Evolutionary conservation across 192 early-diverging fungal genomes (phyloP).

Genomic region (Geosiphon pyriformis): DNA sequence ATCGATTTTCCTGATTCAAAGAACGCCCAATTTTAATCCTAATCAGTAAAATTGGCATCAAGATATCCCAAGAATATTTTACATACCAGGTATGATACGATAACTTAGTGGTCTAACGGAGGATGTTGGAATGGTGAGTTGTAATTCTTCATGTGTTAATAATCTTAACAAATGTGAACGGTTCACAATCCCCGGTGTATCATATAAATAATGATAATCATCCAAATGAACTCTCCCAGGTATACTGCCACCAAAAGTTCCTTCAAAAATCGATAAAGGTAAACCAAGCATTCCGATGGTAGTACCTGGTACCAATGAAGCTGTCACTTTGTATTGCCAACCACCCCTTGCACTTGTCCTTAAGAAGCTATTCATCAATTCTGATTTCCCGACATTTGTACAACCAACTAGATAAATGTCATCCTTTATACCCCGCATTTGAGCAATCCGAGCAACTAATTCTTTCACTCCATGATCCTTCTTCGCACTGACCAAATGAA

Average conservation of each 20-base stretch:
- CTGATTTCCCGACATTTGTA: constrained; percentile 76
- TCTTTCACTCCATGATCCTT: constrained; percentile 52
- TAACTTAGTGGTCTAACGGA: constrained; percentile 51
- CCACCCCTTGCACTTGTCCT: constrained; percentile 41
- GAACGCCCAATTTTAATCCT: too few relatives aligned
- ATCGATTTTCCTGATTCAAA: constrained; percentile 38
- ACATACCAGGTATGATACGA: constrained; percentile 41
- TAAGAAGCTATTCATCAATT: constrained; percentile 61
- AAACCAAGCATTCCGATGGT: constrained; percentile 61
- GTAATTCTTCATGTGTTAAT: constrained; percentile 47
- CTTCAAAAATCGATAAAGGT: constrained; percentile 50
- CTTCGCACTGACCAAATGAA: constrained; percentile 55
- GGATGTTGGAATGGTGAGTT: constrained; percentile 37
- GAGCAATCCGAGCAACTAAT: constrained; percentile 40
- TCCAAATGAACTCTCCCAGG: constrained; percentile 33
- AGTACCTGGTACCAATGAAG: constrained; percentile 64
- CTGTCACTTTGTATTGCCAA: constrained; percentile 47
- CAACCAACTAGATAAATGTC: constrained; percentile 70
- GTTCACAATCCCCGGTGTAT: constrained; percentile 64
- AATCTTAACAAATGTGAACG: constrained; percentile 43
- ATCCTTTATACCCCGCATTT: constrained; percentile 33
- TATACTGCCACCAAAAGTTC: constrained; percentile 30
- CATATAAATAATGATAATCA: constrained; percentile 39
- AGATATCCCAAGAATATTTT: too few relatives aligned
- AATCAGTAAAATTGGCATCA: too few relatives aligned